These are phyloP conservation scores for Trichophyton schoenleinii DNA, from an alignment of 2,329 filamentous ascomycete genomes.

Conservation along the genomic window DNA sequence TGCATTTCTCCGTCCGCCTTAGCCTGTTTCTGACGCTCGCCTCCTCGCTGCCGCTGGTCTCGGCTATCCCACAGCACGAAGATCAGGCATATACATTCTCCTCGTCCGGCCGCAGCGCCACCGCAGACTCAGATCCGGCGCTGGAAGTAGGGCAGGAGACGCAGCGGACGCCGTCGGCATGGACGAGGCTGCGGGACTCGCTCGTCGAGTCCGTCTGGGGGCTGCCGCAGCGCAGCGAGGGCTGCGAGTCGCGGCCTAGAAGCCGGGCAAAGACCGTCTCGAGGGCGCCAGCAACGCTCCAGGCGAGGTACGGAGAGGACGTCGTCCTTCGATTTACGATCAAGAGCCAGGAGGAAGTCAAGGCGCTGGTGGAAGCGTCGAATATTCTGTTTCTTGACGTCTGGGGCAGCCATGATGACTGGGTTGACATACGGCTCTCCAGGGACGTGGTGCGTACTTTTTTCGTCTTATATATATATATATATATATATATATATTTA, in stretches of 20 bases:
- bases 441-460: slow-evolving; percentile 53
- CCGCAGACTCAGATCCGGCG: slow-evolving; percentile 19
- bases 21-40: neutral
- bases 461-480: neutral
- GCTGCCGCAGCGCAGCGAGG: slow-evolving; percentile 16
- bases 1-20: neutral
- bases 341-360: slow-evolving; percentile 53
- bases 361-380: slow-evolving; percentile 58
- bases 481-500: neutral
- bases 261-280: slow-evolving; percentile 15
- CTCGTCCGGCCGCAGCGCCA: slow-evolving; percentile 17
- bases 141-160: slow-evolving; percentile 19
- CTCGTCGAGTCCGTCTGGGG: slow-evolving; percentile 35
- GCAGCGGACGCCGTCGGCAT: slow-evolving; percentile 21
- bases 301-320: slow-evolving; percentile 57
- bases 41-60: slow-evolving; percentile 5
- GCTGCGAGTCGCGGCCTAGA: slow-evolving; percentile 6
- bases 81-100: slow-evolving; percentile 5
- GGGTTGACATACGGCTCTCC: slow-evolving; percentile 71
- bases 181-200: slow-evolving; percentile 30
- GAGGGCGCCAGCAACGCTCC: slow-evolving; percentile 26
- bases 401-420: slow-evolving; percentile 71
- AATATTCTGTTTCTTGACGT: slow-evolving; percentile 72
- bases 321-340: slow-evolving; percentile 81
- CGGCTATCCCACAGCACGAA: slow-evolving; percentile 7